Conservation (phyloP, 805 yeast genomes). For the Candida pini region DNA sequence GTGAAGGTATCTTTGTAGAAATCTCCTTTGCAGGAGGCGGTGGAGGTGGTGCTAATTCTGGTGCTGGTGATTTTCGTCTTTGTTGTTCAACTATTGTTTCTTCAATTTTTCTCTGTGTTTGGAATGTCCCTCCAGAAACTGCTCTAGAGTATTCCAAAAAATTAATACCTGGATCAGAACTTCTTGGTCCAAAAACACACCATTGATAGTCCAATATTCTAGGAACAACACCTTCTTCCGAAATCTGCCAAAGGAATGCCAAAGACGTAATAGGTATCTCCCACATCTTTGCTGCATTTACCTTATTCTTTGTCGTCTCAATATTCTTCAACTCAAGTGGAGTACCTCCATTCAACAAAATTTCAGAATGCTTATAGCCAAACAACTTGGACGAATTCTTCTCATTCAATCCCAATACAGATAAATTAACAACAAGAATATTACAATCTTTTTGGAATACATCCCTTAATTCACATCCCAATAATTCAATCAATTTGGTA, state of each 20-base stretch:
- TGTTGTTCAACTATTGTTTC: neutral
- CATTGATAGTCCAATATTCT: slow-evolving; percentile 41
- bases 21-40: slow-evolving; percentile 7
- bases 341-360: slow-evolving; percentile 11
- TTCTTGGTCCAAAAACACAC: slow-evolving; percentile 45
- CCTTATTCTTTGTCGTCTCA: slow-evolving; percentile 45
- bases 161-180: slow-evolving; percentile 16
- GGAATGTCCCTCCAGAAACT: slow-evolving; percentile 17
- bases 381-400: slow-evolving; percentile 39
- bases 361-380: slow-evolving; percentile 30
- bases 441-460: slow-evolving; percentile 48
- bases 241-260: slow-evolving; percentile 48
- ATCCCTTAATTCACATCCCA: slow-evolving; percentile 48
- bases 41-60: slow-evolving; percentile 1
- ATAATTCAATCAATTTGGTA: slow-evolving; percentile 49
- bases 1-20: slow-evolving; percentile 45
- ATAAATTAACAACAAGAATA: slow-evolving; percentile 48
- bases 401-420: slow-evolving; percentile 36
- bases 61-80: neutral
- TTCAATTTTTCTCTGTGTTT: slow-evolving; percentile 8
- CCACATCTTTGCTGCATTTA: slow-evolving; percentile 54
- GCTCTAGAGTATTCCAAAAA: slow-evolving; percentile 17
- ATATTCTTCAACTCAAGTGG: slow-evolving; percentile 8
- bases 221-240: slow-evolving; percentile 34
- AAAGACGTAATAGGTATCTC: slow-evolving; percentile 52